Evolutionary conservation across 2,329 filamentous ascomycete genomes (phyloP), one percentile per base, ranked within the genome.

Genomic region (Fusarium sp.): DNA sequence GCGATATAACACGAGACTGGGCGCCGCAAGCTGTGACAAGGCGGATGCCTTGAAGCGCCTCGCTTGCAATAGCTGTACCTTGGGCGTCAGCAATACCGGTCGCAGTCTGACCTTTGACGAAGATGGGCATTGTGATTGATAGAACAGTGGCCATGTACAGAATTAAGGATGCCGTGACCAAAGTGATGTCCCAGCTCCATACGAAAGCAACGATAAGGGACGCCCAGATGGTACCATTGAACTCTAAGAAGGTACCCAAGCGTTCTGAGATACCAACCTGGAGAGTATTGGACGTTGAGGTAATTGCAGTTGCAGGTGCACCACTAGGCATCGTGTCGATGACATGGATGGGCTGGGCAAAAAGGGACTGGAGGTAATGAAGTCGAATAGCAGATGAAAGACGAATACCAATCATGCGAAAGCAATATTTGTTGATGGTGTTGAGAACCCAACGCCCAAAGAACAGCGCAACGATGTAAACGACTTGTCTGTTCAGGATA

Each of bases 261-360:
- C 83, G 82, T 62, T 87, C 85, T 0, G 85, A 86, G 15, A 88
- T 83, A 15, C 84, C 85, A 15, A 85, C 76, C 53, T 88, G 85
- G 13, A 88, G 79, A 0, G 82, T 83, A 57, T 87, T 87, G 6
- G 85, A 82, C 0, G 83, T 83, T 0, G 82, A 80, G 0, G 85
- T 87, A 68, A 88, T 86, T 2, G 84, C 82, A 11, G 83, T 84
- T 0, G 84, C 82, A 13, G 86, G 82, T 8, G 83, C 82, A 3
- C 85, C 85, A 0, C 83, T 72, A 3, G 84, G 84, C 42, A 86
- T 79, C 6, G 82, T 80, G 60, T 86, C 85, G 28, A 88, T 78
- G 5, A 78, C 80, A 58, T 81, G 81, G 40, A 87, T 80, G 0
- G 84, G 82, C 53, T 86, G 85, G 1, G 79, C 73, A 63, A 88